A percentile compares a stretch with the other conserved stretches of the same genome.
phyloP scores from a whole-genome alignment of 371 early-diverging fungal species.

The Mortierella sp. region DNA sequence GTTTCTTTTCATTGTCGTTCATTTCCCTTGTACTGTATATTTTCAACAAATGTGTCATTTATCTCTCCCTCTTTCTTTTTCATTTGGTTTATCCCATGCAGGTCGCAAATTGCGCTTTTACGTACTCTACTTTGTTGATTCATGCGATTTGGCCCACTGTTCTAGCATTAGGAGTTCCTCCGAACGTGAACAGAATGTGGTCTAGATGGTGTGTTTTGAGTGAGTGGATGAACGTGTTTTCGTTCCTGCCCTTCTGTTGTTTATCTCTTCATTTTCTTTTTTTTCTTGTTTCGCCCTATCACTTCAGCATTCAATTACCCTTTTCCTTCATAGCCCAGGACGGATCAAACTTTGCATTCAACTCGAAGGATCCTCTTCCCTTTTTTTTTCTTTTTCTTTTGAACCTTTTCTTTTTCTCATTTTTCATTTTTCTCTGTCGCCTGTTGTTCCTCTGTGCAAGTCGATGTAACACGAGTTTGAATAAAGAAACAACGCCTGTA shows the following conservation, averaged over 20 bases:
- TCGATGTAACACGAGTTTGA: not conserved
- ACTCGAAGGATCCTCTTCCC: constrained; percentile 27
- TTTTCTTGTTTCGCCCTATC: not conserved
- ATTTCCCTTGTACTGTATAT: constrained; percentile 24
- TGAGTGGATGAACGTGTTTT: not conserved
- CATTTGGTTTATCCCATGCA: not conserved
- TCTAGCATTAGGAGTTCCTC: not conserved
- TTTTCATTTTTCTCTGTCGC: not conserved
- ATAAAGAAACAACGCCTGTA: not conserved
- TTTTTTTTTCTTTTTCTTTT: constrained; percentile 8
- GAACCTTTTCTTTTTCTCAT: not conserved
- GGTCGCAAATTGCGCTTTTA: not conserved
- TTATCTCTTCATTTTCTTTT: not conserved
- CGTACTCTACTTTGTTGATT: not conserved
- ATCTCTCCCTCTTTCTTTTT: constrained; percentile 1
- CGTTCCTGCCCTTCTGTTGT: not conserved
- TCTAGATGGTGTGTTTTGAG: not conserved
- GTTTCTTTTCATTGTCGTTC: constrained; percentile 17
- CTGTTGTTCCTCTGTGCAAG: not conserved
- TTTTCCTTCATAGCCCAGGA: not conserved
- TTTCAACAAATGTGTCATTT: constrained; percentile 48
- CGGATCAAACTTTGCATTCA: constrained; percentile 40
- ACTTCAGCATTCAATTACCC: constrained; percentile 7
- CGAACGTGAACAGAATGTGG: not conserved
- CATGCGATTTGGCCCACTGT: not conserved